Conservation (phyloP, 306 rosid genomes). For the Fragaria nilgerrensis region DNA sequence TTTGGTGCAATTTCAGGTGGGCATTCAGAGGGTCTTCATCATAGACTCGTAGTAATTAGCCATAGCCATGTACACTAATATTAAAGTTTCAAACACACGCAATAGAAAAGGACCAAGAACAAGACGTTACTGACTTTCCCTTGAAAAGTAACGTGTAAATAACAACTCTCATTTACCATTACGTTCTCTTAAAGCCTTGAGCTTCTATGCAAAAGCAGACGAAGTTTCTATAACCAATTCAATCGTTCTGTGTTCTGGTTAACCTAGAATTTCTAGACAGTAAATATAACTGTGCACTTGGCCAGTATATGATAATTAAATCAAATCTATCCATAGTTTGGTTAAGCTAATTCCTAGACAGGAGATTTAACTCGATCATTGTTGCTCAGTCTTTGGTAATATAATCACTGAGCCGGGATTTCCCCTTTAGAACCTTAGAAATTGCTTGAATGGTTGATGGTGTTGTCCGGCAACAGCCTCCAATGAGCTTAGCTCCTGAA, state of each 20-base stretch:
- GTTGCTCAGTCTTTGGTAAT: neutral
- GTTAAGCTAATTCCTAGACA: constrained; percentile 19
- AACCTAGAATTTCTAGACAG: neutral
- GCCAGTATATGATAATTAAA: neutral
- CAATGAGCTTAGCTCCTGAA: constrained; percentile 73
- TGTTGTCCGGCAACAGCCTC: constrained; percentile 91
- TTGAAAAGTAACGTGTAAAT: neutral
- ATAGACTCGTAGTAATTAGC: neutral
- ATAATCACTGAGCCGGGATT: neutral
- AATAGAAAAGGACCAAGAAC: neutral
- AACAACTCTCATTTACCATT: neutral
- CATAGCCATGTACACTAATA: neutral
- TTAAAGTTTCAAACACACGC: neutral
- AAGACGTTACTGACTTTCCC: neutral
- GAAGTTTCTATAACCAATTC: neutral
- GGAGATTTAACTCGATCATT: neutral
- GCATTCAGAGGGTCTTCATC: neutral
- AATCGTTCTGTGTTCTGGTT: neutral
- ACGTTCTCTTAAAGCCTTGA: neutral
- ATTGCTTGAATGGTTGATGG: constrained; percentile 62
- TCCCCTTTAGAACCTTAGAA: constrained; percentile 49
- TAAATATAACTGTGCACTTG: neutral
- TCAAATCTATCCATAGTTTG: constrained; percentile 5
- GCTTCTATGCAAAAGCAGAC: neutral
- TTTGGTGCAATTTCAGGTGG: neutral